Evolutionary conservation across 345 rosid genomes (phyloP).

Genomic region (Camelina neglecta): DNA sequence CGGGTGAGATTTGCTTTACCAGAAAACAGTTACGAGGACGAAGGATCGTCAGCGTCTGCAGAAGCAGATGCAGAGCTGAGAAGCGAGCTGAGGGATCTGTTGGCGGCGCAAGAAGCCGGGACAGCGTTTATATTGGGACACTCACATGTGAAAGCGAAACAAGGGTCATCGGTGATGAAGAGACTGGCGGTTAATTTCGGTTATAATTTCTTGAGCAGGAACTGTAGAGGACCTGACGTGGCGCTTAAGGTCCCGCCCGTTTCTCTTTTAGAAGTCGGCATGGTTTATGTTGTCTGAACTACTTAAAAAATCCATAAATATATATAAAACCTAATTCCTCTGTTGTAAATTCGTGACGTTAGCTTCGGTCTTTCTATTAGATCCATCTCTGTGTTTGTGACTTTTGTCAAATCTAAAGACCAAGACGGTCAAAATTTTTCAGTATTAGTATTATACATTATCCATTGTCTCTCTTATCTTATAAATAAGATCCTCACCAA

Average conservation of each 20-base stretch:
- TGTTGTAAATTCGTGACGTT: slow-evolving; percentile 37
- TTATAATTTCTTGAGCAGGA: slow-evolving; percentile 85
- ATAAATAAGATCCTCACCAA: neutral
- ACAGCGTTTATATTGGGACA: slow-evolving; percentile 92
- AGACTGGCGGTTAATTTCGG: slow-evolving; percentile 77
- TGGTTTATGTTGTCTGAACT: slow-evolving; percentile 81
- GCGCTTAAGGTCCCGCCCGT: slow-evolving; percentile 91
- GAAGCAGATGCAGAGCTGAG: slow-evolving; percentile 49
- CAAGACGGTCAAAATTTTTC: slow-evolving; percentile 5
- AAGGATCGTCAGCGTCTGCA: slow-evolving; percentile 21
- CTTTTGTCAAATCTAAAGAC: neutral
- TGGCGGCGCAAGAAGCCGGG: slow-evolving; percentile 78
- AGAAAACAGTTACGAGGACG: slow-evolving; percentile 50
- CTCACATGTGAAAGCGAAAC: slow-evolving; percentile 91
- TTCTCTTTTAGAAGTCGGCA: slow-evolving; percentile 91
- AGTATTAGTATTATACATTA: too few relatives aligned
- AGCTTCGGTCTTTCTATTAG: neutral
- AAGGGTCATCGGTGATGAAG: slow-evolving; percentile 85
- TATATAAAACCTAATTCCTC: neutral
- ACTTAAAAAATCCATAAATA: neutral
- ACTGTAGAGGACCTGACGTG: slow-evolving; percentile 91
- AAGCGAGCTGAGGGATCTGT: slow-evolving; percentile 75
- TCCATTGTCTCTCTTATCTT: neutral
- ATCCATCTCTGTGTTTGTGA: neutral
- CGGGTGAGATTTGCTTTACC: slow-evolving; percentile 77